Evolutionary conservation across 495 filamentous ascomycete genomes (phyloP), one percentile per base, ranked within the genome.

Genomic region (Penicillium atrosanguineum): DNA sequence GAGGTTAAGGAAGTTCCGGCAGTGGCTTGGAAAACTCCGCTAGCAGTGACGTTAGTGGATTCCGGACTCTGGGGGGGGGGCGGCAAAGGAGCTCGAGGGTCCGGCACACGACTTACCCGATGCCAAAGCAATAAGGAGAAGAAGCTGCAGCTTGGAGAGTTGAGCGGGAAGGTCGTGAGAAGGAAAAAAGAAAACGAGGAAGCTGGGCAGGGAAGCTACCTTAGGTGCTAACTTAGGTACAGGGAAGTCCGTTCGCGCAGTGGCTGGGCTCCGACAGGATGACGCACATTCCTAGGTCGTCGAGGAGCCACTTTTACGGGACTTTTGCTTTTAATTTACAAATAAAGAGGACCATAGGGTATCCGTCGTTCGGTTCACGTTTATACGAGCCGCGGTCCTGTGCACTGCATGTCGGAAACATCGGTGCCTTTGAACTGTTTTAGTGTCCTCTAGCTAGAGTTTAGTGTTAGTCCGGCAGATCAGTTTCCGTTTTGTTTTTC

Each of bases 231-330:
- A 34, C 12, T 34, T 34, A 34, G 31, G 31, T 34, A 14, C 31
- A 34, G 31, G 31, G 31, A 34, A 34, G 31, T 34, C 31, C 31
- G 31, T 48, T 47, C 37, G 41, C 38, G 40, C 48, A 46, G 58
- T 60, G 58, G 58, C 54, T 57, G 50, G 57, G 48, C 44, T 46
- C 16, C 31, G 53, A 48, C 45, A 51, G 18, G n/a, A 61, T 61
- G 58, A 61, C 58, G 58, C 58, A 61, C 36, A 7, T 18, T 1
- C 14, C 7, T 46, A 18, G 36, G 31, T 11, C 8, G 31, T 34
- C 31, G 31, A 34, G 31, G 31, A 8, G 11, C 31, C 31, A 20
- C 16, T 42, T 42, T 20, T 42, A 42, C 39, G 39, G 39, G 39
- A 21, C 39, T 42, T 18, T 19, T 7, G 39, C 16, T 42, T 42